phyloP scores from a whole-genome alignment of 768 basidiomycete species.

The Suillus fuscotomentosus region DNA sequence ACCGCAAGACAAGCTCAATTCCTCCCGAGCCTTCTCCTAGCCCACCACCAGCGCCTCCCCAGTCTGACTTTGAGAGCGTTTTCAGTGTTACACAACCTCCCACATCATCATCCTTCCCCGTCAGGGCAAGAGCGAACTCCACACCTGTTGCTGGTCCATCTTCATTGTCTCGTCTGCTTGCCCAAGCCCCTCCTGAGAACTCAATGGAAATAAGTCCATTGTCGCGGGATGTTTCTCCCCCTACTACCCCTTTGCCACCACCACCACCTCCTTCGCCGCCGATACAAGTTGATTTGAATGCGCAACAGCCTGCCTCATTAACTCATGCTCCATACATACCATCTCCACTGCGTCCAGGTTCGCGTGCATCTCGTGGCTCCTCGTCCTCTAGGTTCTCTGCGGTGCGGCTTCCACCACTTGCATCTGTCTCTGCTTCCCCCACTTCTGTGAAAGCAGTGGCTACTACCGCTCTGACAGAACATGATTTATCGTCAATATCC shows the following conservation, averaged over 20 bases:
- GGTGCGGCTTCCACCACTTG: constrained; percentile 60
- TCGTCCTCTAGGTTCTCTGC: constrained; percentile 68
- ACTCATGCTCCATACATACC: constrained; percentile 34
- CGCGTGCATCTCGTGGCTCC: constrained; percentile 69
- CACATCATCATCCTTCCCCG: constrained; percentile 67
- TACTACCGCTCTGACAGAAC: constrained; percentile 66
- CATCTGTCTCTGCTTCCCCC: constrained; percentile 41
- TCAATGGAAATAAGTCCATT: constrained; percentile 26
- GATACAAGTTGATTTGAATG: constrained; percentile 9
- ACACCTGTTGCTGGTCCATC: constrained; percentile 73
- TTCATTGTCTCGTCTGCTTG: constrained; percentile 74
- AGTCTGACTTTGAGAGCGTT: constrained; percentile 71
- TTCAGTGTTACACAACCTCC: constrained; percentile 64
- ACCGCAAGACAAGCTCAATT: constrained; percentile 27
- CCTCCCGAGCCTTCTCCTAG: constrained; percentile 31
- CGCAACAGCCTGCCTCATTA: constrained; percentile 33
- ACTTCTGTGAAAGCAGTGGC: constrained; percentile 56
- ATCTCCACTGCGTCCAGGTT: constrained; percentile 69
- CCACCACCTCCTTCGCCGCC: constrained; percentile 35
- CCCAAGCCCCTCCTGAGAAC: constrained; percentile 55
- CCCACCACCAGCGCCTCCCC: constrained; percentile 57
- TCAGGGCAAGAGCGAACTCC: constrained; percentile 62
- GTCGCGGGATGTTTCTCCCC: constrained; percentile 31
- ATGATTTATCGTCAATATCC: constrained; percentile 44
- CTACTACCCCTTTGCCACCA: constrained; percentile 34